Percentiles rank a stretch among this genome's conserved stretches.
Conservation (phyloP, 345 rosid genomes). For the Corchorus olitorius region DNA sequence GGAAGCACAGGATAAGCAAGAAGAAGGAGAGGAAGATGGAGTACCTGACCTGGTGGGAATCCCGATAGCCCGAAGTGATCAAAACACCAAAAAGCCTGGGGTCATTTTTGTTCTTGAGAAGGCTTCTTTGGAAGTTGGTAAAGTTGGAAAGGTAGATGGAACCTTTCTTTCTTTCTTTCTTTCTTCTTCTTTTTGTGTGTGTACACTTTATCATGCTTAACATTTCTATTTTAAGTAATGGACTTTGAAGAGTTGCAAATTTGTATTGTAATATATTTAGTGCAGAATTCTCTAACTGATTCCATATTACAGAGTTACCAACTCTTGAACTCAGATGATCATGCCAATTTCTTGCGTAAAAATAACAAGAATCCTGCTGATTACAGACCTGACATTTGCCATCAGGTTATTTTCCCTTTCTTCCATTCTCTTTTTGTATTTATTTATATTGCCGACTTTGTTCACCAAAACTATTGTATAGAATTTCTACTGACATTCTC, state of each 20-base stretch:
- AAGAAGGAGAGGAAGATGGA: constrained; percentile 30
- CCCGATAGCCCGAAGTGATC: constrained; percentile 26
- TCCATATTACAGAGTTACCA: constrained; percentile 64
- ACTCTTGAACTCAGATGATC: constrained; percentile 88
- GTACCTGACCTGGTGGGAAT: constrained; percentile 47
- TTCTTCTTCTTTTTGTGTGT: too few species aligned
- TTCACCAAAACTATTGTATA: not conserved
- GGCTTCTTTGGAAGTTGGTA: constrained; percentile 89
- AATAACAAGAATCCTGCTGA: constrained; percentile 77
- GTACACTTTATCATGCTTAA: not conserved
- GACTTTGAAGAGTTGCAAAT: not conserved
- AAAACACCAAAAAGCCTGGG: constrained; percentile 38
- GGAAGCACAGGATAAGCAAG: constrained; percentile 24
- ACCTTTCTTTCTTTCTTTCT: not conserved
- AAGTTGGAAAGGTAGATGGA: constrained; percentile 80
- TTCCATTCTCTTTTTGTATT: not conserved
- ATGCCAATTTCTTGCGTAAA: constrained; percentile 70
- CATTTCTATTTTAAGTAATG: not conserved
- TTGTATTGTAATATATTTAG: not conserved
- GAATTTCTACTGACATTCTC: not conserved
- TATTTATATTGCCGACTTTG: not conserved
- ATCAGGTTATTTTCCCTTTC: constrained; percentile 54
- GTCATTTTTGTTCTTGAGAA: constrained; percentile 66
- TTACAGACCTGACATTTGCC: constrained; percentile 81
- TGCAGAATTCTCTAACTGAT: not conserved